Percentiles rank a stretch among this genome's conserved stretches.
Evolutionary conservation across 768 basidiomycete genomes (phyloP).

Genomic region (Termitomyces heimii): DNA sequence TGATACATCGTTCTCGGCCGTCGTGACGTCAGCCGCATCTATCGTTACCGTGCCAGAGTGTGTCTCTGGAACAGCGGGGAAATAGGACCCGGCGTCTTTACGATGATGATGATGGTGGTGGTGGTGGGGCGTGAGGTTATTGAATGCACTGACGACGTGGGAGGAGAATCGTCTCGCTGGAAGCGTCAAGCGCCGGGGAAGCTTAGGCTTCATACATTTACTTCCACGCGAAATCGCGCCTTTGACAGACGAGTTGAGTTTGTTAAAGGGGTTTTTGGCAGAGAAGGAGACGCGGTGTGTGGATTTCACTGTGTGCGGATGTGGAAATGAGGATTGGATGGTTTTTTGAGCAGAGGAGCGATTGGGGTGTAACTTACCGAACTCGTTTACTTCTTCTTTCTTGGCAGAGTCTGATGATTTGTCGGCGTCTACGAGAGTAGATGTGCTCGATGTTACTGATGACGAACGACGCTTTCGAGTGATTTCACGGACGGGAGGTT

Average conservation of each 20-base stretch:
- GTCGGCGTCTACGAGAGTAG: neutral
- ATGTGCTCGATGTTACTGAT: neutral
- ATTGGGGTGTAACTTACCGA: neutral
- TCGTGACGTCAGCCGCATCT: too few species aligned
- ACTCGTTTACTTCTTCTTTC: neutral
- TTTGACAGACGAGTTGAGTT: neutral
- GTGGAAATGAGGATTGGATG: neutral
- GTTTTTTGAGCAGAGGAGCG: too few species aligned
- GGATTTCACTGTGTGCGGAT: neutral
- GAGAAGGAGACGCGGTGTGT: neutral
- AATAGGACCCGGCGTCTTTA: neutral
- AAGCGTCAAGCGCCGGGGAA: neutral
- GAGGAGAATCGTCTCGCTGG: neutral
- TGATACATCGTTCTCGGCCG: too few species aligned
- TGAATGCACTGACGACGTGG: neutral
- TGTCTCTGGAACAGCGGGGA: neutral
- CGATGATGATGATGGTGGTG: too few species aligned
- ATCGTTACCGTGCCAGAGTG: too few species aligned
- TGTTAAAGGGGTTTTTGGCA: neutral
- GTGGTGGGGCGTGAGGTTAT: neutral
- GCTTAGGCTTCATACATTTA: neutral
- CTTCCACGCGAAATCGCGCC: neutral
- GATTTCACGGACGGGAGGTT: neutral
- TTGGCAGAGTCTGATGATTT: neutral
- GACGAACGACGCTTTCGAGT: neutral